phyloP scores from a whole-genome alignment of 2,329 filamentous ascomycete species.

The Aspergillus persii region DNA sequence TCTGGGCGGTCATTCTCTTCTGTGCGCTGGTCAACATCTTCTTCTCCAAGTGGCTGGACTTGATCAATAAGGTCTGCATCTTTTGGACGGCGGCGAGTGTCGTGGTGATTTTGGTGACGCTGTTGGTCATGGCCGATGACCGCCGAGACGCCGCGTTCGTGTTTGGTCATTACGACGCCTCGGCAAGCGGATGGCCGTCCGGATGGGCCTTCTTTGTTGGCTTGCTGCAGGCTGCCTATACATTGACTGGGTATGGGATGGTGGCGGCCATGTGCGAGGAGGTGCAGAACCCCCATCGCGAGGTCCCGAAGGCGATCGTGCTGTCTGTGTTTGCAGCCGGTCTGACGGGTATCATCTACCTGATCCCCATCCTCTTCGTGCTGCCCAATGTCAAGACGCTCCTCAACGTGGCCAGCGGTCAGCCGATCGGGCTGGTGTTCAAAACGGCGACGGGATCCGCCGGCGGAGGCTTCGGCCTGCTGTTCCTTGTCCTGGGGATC shows the following conservation, averaged over 20 bases:
- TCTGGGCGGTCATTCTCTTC: constrained; percentile 68
- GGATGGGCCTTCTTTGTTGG: constrained; percentile 74
- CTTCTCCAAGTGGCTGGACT: constrained; percentile 59
- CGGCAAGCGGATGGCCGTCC: constrained; percentile 62
- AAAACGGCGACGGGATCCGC: constrained; percentile 71
- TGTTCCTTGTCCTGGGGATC: constrained; percentile 75
- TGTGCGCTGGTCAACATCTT: constrained; percentile 66
- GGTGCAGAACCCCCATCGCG: constrained; percentile 65
- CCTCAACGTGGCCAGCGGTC: constrained; percentile 65
- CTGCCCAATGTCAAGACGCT: constrained; percentile 65
- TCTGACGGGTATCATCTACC: constrained; percentile 64
- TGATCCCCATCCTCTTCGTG: constrained; percentile 74
- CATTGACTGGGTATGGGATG: constrained; percentile 62
- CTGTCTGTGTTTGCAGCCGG: constrained; percentile 66
- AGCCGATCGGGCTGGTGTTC: constrained; percentile 74
- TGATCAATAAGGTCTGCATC: constrained; percentile 72
- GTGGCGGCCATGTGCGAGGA: constrained; percentile 72
- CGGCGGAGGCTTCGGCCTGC: constrained; percentile 69
- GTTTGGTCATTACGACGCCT: constrained; percentile 67
- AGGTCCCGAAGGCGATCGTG: constrained; percentile 70
- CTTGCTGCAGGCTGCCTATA: constrained; percentile 60
- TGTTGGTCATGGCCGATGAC: constrained; percentile 60
- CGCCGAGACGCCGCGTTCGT: constrained; percentile 62
- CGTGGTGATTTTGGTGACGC: constrained; percentile 63
- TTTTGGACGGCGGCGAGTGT: constrained; percentile 68